Evolutionary conservation across 345 rosid genomes (phyloP).

Genomic region (Dipteronia sinensis): DNA sequence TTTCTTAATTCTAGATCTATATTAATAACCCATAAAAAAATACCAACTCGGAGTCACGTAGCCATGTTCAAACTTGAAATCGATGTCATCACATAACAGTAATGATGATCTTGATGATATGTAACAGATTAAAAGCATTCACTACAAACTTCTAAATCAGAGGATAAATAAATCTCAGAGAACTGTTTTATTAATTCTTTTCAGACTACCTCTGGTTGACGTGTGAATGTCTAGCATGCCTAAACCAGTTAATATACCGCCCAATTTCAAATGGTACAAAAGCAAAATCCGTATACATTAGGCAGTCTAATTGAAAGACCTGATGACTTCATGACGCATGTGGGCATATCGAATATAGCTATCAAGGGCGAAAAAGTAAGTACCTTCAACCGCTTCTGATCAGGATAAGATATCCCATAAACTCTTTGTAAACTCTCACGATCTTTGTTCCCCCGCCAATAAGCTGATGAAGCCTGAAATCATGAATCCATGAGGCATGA

Average conservation of each 20-base stretch:
- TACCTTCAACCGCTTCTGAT: conserved; percentile 84
- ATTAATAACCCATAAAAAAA: background rate
- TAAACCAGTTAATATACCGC: background rate
- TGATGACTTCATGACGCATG: conserved; percentile 4
- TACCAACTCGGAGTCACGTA: background rate
- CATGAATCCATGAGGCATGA: conserved; percentile 4
- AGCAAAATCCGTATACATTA: conserved; percentile 7
- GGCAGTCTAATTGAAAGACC: background rate
- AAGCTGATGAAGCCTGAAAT: conserved; percentile 94
- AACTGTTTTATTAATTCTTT: background rate
- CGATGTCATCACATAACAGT: background rate
- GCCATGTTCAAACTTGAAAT: background rate
- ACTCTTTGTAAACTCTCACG: conserved; percentile 98
- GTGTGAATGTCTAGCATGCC: background rate
- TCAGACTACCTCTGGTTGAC: background rate
- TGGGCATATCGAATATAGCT: conserved; percentile 1
- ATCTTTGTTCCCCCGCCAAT: conserved; percentile 90
- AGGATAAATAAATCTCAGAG: background rate
- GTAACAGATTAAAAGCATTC: background rate
- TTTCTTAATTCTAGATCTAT: background rate
- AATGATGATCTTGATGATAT: background rate
- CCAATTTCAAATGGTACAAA: background rate
- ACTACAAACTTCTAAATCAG: background rate
- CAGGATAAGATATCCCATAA: conserved; percentile 97
- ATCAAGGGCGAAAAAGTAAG: conserved; percentile 12